These are phyloP conservation scores for Mytilinidion resinicola DNA, from an alignment of 495 filamentous ascomycete genomes.

Conservation along the genomic window DNA sequence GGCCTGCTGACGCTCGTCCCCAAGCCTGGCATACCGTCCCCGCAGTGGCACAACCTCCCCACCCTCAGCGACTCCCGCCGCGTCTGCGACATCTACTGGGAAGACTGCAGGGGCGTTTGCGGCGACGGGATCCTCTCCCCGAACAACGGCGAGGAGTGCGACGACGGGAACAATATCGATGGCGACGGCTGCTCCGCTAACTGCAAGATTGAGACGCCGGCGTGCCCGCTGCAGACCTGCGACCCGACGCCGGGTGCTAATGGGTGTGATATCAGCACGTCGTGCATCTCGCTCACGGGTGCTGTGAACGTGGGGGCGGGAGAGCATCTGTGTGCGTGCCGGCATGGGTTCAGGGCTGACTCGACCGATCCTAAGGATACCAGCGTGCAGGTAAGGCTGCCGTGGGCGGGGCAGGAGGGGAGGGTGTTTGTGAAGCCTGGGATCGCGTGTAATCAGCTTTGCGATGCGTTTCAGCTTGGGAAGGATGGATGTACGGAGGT, in stretches of 20 bases:
- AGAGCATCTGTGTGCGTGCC: constrained; percentile 23
- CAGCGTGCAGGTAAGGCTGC: constrained; percentile 24
- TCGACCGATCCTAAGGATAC: constrained; percentile 1
- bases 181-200: neutral
- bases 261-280: constrained; percentile 21
- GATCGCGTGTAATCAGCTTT: constrained; percentile 31
- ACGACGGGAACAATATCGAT: constrained; percentile 4
- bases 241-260: constrained; percentile 4
- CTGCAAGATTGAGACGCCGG: neutral
- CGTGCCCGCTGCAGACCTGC: constrained; percentile 15
- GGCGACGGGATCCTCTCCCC: constrained; percentile 12
- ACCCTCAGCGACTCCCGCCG: constrained; percentile 1
- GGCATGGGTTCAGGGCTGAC: constrained; percentile 19
- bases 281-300: constrained; percentile 14
- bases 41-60: neutral
- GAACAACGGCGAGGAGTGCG: constrained; percentile 12
- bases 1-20: neutral
- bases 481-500: constrained; percentile 31
- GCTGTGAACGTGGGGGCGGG: neutral
- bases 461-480: constrained; percentile 29
- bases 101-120: constrained; percentile 8
- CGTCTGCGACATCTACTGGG: constrained; percentile 11
- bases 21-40: neutral
- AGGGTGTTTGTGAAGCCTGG: constrained; percentile 38
- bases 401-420: constrained; percentile 27